phyloP scores from a whole-genome alignment of 352 stramenopile species.

The Albugo laibachii region DNA sequence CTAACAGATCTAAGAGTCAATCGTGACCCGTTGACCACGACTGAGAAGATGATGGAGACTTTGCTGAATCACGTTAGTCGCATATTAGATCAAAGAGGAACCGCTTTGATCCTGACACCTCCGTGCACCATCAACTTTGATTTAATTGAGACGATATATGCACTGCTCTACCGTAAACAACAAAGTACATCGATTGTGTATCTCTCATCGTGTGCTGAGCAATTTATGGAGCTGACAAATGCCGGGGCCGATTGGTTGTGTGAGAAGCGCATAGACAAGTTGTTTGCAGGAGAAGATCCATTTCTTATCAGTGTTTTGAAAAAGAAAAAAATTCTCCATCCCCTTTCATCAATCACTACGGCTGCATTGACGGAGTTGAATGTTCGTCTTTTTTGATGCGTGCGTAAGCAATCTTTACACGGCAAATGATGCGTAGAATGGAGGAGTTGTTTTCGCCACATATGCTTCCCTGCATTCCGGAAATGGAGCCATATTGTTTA shows the following conservation, averaged over 20 bases:
- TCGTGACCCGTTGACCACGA: slow-evolving; percentile 46
- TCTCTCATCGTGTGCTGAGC: slow-evolving; percentile 26
- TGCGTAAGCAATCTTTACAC: neutral
- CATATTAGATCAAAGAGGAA: slow-evolving; percentile 39
- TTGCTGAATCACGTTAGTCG: slow-evolving; percentile 30
- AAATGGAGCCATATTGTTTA: slow-evolving; percentile 24
- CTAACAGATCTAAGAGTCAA: slow-evolving; percentile 58
- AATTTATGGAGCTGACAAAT: slow-evolving; percentile 29
- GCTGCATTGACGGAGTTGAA: slow-evolving; percentile 27
- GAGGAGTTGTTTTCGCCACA: slow-evolving; percentile 54
- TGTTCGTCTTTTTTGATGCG: slow-evolving; percentile 9
- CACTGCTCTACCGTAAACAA: slow-evolving; percentile 18
- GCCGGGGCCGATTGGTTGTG: slow-evolving; percentile 58
- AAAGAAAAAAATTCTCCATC: slow-evolving; percentile 27
- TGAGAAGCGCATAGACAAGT: slow-evolving; percentile 63
- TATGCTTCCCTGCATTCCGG: slow-evolving; percentile 50
- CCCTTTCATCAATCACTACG: slow-evolving; percentile 19
- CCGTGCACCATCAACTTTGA: slow-evolving; percentile 58
- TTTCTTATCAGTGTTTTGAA: slow-evolving; percentile 40
- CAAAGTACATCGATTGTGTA: slow-evolving; percentile 39
- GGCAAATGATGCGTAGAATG: slow-evolving; percentile 14
- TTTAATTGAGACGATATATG: slow-evolving; percentile 49
- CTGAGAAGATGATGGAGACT: slow-evolving; percentile 45
- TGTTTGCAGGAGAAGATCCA: slow-evolving; percentile 45
- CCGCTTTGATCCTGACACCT: slow-evolving; percentile 40